Percentiles rank a stretch among this genome's conserved stretches.
Conservation (phyloP, 768 basidiomycete genomes). For the Kondoa malvinella region DNA sequence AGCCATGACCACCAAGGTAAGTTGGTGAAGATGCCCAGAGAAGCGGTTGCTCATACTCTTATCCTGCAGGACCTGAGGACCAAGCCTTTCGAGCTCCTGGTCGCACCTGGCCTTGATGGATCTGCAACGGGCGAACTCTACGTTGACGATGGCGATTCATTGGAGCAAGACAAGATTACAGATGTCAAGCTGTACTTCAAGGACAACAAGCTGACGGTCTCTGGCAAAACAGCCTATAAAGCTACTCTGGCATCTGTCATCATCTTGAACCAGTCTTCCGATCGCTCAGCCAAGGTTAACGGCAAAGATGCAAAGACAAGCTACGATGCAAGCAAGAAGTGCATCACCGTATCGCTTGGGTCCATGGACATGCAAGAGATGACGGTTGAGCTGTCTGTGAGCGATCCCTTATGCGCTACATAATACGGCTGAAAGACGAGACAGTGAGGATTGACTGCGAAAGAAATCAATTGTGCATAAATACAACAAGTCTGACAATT, state of each 20-base stretch:
- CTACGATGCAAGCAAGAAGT: neutral
- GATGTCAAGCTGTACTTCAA: conserved; percentile 29
- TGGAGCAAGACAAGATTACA: conserved; percentile 30
- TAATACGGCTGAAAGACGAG: too few species aligned
- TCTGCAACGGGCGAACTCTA: conserved; percentile 30
- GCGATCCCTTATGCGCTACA: too few species aligned
- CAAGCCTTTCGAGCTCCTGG: conserved; percentile 46
- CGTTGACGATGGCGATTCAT: conserved; percentile 46
- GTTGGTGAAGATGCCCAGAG: too few species aligned
- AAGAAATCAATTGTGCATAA: too few species aligned
- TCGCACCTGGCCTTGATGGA: conserved; percentile 42
- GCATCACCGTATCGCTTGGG: neutral
- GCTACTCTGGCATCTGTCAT: neutral
- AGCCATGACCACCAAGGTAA: conserved; percentile 48
- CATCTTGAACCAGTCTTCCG: neutral
- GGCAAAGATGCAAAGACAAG: neutral
- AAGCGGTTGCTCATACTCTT: too few species aligned
- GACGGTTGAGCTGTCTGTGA: neutral
- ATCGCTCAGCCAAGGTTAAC: neutral
- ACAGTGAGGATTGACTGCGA: too few species aligned
- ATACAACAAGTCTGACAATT: too few species aligned
- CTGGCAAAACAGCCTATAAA: neutral
- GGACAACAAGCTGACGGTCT: conserved; percentile 24
- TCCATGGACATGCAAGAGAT: neutral
- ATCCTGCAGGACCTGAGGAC: conserved; percentile 41